Evolutionary conservation across 2,329 filamentous ascomycete species (phyloP), one percentile per base, ranked within the genome.

Genomic region (Penicillium sp.): DNA sequence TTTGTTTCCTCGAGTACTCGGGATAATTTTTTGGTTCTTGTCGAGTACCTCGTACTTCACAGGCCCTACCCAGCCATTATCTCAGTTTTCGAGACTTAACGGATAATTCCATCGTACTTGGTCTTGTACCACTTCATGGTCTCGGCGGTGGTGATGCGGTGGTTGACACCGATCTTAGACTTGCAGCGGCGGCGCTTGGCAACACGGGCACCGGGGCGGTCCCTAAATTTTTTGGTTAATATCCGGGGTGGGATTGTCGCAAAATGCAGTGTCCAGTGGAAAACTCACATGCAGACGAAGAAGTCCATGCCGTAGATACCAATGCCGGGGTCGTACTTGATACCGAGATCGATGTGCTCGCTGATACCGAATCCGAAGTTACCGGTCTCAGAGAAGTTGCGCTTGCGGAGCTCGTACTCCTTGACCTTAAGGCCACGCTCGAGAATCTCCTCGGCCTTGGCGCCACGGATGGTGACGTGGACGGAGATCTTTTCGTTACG

Each of bases 261-360:
- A 16, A 15, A 31, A 21, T 16, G 1, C 4, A 18, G 8, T n/a
- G 13, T 16, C 8, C 6, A 18, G 31, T 18, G 21, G 1, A 6
- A 32, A 42, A 83, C 83, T 80, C 72, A 86, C 94, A 99, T 99
- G 91, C 93, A 97, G 90, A 88, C 92, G 89, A 97, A 99, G 84
- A 99, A 99, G 84, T 99, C 94, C 94, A 99, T 99, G 79, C 94
- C 92, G 86, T 96, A 97, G 80, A 97, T 97, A 87, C 92, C 92
- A 72, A 97, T 97, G 65, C 86, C 89, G 65, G 92, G 92, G 83
- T 97, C 92, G 85, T 97, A 97, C 88, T 99, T 99, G 90, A 99
- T 99, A 76, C 94, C 94, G 74, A 99, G 86, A 86, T 99, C 94
- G 82, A 99, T 99, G 89, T 99, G 94, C 85, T 99, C 94, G 83